These are phyloP conservation scores for Leucocoprinus leucothites DNA, from an alignment of 768 basidiomycete species.

Conservation along the genomic window DNA sequence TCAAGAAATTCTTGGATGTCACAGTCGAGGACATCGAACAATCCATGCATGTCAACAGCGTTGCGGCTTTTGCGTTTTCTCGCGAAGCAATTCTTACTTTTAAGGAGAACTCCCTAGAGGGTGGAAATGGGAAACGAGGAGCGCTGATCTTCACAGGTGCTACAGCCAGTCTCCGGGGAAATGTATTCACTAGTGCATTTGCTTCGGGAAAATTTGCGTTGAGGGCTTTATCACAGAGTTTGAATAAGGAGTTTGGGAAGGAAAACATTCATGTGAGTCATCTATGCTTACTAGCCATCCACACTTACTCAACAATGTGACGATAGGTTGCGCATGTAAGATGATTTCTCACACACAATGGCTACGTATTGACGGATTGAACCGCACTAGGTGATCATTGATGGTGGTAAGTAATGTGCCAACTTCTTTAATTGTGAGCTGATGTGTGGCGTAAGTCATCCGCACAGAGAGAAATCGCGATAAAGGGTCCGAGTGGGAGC, in stretches of 20 bases:
- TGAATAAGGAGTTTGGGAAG: conserved; percentile 72
- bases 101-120: conserved; percentile 50
- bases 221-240: conserved; percentile 63
- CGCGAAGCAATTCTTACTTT: conserved; percentile 56
- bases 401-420: conserved; percentile 43
- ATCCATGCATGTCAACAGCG: conserved; percentile 49
- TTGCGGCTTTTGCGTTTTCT: conserved; percentile 62
- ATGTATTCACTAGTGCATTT: conserved; percentile 56
- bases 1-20: conserved; percentile 66
- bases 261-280: conserved; percentile 68
- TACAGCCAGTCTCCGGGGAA: conserved; percentile 63
- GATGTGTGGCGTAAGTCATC: conserved; percentile 25
- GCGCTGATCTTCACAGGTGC: conserved; percentile 72
- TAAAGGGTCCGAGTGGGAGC: conserved; percentile 36
- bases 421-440: background rate
- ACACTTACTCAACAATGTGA: no score
- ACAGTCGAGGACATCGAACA: conserved; percentile 54
- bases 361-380: background rate
- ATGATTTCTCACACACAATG: background rate
- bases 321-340: conserved; percentile 10
- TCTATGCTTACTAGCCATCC: conserved; percentile 41
- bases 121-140: conserved; percentile 50
- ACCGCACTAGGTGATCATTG: conserved; percentile 55
- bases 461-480: conserved; percentile 26
- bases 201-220: conserved; percentile 61